Evolutionary conservation across 1,139 yeast species (phyloP), one percentile per base, ranked within the genome.

Genomic region (Scheffersomyces quercinus): DNA sequence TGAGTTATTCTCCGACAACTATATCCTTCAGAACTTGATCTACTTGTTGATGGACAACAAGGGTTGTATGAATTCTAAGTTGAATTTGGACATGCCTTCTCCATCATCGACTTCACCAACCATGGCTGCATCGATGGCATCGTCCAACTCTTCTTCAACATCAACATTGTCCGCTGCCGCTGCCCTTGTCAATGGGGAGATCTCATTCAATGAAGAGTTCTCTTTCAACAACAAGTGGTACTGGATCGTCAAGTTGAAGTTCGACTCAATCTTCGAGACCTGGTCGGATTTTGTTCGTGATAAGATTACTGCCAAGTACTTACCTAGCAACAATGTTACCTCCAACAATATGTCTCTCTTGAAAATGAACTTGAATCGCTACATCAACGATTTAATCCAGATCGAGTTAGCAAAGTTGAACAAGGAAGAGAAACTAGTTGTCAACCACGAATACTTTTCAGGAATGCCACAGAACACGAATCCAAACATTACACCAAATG

Each of bases 191-290:
- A 16, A 36, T 8, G 32, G 14, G 15, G 54, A 31, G n/a, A 31
- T 31, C 20, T 14, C 24, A 10, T 31, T 14, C 11, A 15, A 52
- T 5, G 64, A 57, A 7, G 59, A 58, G 20, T 61, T 62, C 36
- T 40, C 50, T 33, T 59, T 63, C 40, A 59, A 59, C 43, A 57
- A 52, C 26, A 61, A 58, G 40, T 62, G 65, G 64, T 64, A 62
- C 44, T 58, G 65, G 65, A 49, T 54, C 20, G 47, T 61, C 24
- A 61, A 60, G 40, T 43, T 53, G 38, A 62, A 62, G 40, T 46
- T 63, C 29, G 64, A 60, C 44, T 47, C 51, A n/a, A 58, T 60
- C n/a, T 59, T 60, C 39, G 65, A 60, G 34, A 50, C 54, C n/a
- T 64, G 67, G 67, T 44, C 60, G 42, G 52, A 55, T 14, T 54